phyloP scores from a whole-genome alignment of 2,329 filamentous ascomycete species.

The Stachybotrys elegans region DNA sequence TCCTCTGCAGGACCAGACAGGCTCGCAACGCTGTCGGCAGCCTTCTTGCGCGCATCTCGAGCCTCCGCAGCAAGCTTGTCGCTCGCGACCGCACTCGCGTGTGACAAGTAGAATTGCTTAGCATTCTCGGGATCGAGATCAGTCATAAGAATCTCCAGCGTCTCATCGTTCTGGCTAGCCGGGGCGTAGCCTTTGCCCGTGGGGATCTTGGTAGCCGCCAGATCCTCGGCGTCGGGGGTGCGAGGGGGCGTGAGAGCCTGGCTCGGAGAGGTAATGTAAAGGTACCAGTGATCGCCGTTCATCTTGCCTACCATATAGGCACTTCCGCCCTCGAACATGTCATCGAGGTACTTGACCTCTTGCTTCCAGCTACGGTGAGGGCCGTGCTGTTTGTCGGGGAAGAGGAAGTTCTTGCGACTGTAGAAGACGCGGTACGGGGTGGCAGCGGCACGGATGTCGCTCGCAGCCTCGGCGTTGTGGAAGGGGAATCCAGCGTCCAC shows the following conservation, averaged over 20 bases:
- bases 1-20: constrained; percentile 53
- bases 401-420: constrained; percentile 97
- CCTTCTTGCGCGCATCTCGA: constrained; percentile 55
- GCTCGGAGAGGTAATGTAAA: constrained; percentile 90
- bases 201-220: constrained; percentile 47
- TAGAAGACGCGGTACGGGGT: constrained; percentile 96
- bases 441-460: constrained; percentile 69
- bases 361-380: constrained; percentile 97
- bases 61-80: constrained; percentile 68
- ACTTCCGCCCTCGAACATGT: constrained; percentile 85
- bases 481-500: constrained; percentile 84
- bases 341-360: constrained; percentile 88
- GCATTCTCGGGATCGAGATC: constrained; percentile 64
- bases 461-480: constrained; percentile 59
- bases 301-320: constrained; percentile 99
- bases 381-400: constrained; percentile 87
- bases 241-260: constrained; percentile 74
- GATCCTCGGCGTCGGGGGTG: constrained; percentile 57
- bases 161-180: constrained; percentile 63
- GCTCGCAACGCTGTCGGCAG: constrained; percentile 53
- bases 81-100: constrained; percentile 86
- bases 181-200: constrained; percentile 40
- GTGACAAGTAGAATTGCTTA: constrained; percentile 63
- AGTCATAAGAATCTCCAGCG: constrained; percentile 68
- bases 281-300: constrained; percentile 99